Conservation (phyloP, 306 rosid genomes). For the Bauhinia variegata region DNA sequence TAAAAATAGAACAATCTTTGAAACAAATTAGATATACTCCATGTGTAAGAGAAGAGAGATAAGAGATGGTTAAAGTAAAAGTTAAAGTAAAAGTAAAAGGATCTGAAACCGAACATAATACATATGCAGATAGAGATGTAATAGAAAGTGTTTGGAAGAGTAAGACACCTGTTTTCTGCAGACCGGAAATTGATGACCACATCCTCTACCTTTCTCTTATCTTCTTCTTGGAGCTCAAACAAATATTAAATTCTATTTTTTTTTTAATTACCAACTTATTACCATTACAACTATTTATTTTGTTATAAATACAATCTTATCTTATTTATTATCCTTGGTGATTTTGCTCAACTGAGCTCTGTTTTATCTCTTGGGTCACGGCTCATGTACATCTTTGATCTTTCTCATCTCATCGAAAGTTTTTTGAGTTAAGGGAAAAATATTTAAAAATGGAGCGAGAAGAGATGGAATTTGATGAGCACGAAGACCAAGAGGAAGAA, state of each 20-base stretch:
- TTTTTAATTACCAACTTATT: slow-evolving; percentile 4
- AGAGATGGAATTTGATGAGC: slow-evolving; percentile 73
- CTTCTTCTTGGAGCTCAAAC: slow-evolving; percentile 3
- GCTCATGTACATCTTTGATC: too few relatives aligned
- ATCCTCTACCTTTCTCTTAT: slow-evolving; percentile 53
- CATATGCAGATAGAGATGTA: slow-evolving; percentile 37
- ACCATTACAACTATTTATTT: too few relatives aligned
- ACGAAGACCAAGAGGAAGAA: slow-evolving; percentile 67
- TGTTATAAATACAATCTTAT: too few relatives aligned
- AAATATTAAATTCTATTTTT: slow-evolving; percentile 3
- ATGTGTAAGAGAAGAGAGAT: too few relatives aligned
- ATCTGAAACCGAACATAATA: slow-evolving; percentile 5
- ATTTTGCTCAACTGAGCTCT: too few relatives aligned
- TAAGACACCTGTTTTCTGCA: slow-evolving; percentile 57
- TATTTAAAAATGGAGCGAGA: slow-evolving; percentile 30
- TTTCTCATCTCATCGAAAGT: too few relatives aligned
- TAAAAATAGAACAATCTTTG: too few relatives aligned
- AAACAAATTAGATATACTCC: too few relatives aligned
- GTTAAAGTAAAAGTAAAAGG: slow-evolving; percentile 43
- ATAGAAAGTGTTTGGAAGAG: slow-evolving; percentile 40
- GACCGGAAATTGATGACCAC: slow-evolving; percentile 80
- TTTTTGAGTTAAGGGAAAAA: slow-evolving; percentile 2
- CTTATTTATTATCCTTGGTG: too few relatives aligned
- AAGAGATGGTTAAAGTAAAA: too few relatives aligned
- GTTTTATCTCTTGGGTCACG: too few relatives aligned